Evolutionary conservation across 768 basidiomycete species (phyloP), one percentile per base, ranked within the genome.

Genomic region (Sporobolomyces pararoseus): DNA sequence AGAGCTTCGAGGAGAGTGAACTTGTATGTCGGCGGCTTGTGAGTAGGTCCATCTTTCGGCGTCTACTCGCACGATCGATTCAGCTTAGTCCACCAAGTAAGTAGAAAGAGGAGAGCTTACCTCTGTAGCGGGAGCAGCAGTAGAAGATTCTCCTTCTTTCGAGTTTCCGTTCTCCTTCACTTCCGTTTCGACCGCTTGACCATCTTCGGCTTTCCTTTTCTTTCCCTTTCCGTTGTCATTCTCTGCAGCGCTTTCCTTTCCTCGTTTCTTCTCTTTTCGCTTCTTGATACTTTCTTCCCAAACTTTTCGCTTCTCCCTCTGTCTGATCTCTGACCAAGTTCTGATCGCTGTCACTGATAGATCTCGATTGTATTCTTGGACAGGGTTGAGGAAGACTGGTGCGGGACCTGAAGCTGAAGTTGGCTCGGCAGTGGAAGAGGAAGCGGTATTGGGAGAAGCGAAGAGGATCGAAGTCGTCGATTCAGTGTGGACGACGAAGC

Each of bases 281-380:
- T 55, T 57, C 53, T 58, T 23, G 7, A 71, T 37, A 12, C 55
- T 54, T 44, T 70, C 60, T 51, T 78, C 81, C 86, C 88, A 90
- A 74, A 81, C 84, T 68, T 79, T 81, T 77, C 86, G 83, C 81
- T 88, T 91, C 63, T 81, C 81, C 77, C 80, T 83, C 77, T 88
- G 84, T 47, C 85, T 61, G 64, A 86, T 82, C 76, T 93, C 89
- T 68, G 89, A 88, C 92, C 92, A 99, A 5, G 87, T 86, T 35
- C 87, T 83, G 65, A 99, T 97, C 73, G 89, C 89, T 27, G 92
- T 91, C 50, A 97, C 87, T 72, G 90, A 92, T 53, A 91, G 79
- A 80, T 99, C 96, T 46, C 96, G 84, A 81, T 99, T 99, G 83
- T 96, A 99, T 79, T 99, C 91, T 78, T 99, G 96, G 17, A 97